Evolutionary conservation across 371 early-diverging fungal genomes (phyloP).

Genomic region (Vairimorpha necatrix): DNA sequence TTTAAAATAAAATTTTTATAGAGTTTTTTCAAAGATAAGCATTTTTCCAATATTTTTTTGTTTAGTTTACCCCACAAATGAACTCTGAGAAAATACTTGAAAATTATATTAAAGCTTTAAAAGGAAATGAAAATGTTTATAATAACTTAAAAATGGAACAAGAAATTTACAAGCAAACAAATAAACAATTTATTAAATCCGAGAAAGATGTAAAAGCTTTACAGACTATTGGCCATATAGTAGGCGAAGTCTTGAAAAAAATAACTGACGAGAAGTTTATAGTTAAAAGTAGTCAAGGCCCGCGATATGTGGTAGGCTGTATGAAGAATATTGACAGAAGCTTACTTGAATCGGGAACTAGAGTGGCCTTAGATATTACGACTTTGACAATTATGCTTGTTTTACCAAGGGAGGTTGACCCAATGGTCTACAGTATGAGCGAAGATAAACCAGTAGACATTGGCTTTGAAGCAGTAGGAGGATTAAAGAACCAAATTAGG

Average conservation of each 20-base stretch:
- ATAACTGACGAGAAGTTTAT: constrained; percentile 93
- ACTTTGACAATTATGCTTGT: constrained; percentile 97
- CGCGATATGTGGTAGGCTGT: constrained; percentile 96
- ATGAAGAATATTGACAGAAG: constrained; percentile 83
- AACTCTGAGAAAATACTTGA: constrained; percentile 69
- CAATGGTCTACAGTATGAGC: constrained; percentile 95
- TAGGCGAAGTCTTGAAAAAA: constrained; percentile 95
- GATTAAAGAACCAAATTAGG: constrained; percentile 88
- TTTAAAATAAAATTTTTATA: too few relatives aligned
- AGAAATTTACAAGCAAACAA: constrained; percentile 69
- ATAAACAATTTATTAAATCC: constrained; percentile 83
- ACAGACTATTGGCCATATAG: constrained; percentile 95
- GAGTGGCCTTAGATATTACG: constrained; percentile 97
- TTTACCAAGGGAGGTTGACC: constrained; percentile 95
- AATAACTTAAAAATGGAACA: constrained; percentile 82
- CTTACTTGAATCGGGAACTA: constrained; percentile 72
- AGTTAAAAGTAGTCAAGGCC: constrained; percentile 93
- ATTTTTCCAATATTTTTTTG: too few relatives aligned
- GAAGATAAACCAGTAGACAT: constrained; percentile 78
- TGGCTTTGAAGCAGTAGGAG: constrained; percentile 92
- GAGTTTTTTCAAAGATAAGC: too few relatives aligned
- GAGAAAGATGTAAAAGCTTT: constrained; percentile 94
- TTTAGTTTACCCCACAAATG: not conserved
- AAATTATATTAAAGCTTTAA: constrained; percentile 75
- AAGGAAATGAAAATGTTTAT: constrained; percentile 84